Conservation (phyloP, 1,284 basidiomycete species). For the Papiliotrema fonsecae region DNA sequence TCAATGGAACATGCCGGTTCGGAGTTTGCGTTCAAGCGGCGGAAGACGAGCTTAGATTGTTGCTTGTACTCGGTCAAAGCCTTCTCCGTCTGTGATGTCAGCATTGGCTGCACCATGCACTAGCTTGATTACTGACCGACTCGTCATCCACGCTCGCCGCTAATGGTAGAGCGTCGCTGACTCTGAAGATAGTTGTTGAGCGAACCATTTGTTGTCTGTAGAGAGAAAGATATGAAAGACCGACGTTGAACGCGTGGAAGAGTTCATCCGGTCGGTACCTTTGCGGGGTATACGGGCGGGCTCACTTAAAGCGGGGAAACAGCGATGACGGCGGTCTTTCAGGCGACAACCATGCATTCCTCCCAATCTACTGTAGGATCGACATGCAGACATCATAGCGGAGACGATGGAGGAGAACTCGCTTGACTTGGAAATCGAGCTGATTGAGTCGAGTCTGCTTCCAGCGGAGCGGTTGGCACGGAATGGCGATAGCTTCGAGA, state of each 20-base stretch:
- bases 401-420: slow-evolving; percentile 6
- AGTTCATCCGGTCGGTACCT: not conserved
- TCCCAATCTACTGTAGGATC: no score
- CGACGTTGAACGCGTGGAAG: not conserved
- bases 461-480: slow-evolving; percentile 56
- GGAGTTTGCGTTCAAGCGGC: slow-evolving; percentile 85
- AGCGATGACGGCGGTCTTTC: not conserved
- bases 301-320: not conserved
- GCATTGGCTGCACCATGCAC: slow-evolving; percentile 1
- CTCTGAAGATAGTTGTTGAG: slow-evolving; percentile 84
- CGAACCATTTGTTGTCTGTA: slow-evolving; percentile 70
- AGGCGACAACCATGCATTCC: not conserved
- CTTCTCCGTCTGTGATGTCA: slow-evolving; percentile 72
- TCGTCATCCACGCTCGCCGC: slow-evolving; percentile 95
- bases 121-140: slow-evolving; percentile 57
- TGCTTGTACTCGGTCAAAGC: slow-evolving; percentile 96
- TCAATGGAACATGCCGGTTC: slow-evolving; percentile 97
- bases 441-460: slow-evolving; percentile 56
- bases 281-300: not conserved
- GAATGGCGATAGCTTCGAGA: slow-evolving; percentile 25
- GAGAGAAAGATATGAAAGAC: not conserved
- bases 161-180: slow-evolving; percentile 84
- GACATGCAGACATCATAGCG: no score
- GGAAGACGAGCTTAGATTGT: slow-evolving; percentile 93
- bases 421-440: slow-evolving; percentile 35